Evolutionary conservation across 2,329 filamentous ascomycete species (phyloP).

Genomic region (Aspergillus chevalieri): DNA sequence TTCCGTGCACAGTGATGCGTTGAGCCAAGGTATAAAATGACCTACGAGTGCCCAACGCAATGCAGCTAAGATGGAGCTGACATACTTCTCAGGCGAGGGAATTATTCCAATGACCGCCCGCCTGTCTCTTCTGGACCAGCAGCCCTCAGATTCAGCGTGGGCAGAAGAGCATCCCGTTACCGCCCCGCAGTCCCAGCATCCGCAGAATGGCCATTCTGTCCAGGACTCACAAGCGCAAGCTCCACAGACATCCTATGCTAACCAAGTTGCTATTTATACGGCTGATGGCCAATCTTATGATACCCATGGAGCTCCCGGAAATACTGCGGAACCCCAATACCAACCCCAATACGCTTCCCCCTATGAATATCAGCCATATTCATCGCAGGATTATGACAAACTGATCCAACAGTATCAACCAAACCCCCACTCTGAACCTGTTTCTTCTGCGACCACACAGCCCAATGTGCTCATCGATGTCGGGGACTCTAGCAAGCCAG

Average conservation of each 20-base stretch:
- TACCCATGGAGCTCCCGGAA: slow-evolving; percentile 5
- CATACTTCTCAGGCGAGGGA: slow-evolving; percentile 22
- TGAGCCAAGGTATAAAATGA: slow-evolving; percentile 27
- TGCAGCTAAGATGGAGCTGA: slow-evolving; percentile 7
- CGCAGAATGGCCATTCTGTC: slow-evolving; percentile 11
- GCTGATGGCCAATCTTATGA: slow-evolving; percentile 2
- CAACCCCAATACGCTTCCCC: slow-evolving; percentile 3
- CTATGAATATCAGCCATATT: slow-evolving; percentile 2
- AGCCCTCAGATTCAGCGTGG: slow-evolving; percentile 23
- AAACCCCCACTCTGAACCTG: slow-evolving; percentile 14
- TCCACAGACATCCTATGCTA: slow-evolving; percentile 8
- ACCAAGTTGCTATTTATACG: neutral
- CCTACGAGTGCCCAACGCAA: neutral
- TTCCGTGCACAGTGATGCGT: slow-evolving; percentile 19
- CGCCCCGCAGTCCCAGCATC: slow-evolving; percentile 3
- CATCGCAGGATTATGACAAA: neutral
- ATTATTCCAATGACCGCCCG: slow-evolving; percentile 37
- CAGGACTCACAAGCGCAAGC: slow-evolving; percentile 7
- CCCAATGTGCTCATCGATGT: slow-evolving; percentile 29
- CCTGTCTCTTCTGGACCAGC: slow-evolving; percentile 29
- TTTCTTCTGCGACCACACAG: slow-evolving; percentile 21
- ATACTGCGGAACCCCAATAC: slow-evolving; percentile 10
- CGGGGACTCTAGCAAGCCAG: slow-evolving; percentile 10
- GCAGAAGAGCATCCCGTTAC: slow-evolving; percentile 13
- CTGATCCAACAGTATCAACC: slow-evolving; percentile 14